Conservation (phyloP, 2,329 filamentous ascomycete genomes). For the Fusarium sp. region DNA sequence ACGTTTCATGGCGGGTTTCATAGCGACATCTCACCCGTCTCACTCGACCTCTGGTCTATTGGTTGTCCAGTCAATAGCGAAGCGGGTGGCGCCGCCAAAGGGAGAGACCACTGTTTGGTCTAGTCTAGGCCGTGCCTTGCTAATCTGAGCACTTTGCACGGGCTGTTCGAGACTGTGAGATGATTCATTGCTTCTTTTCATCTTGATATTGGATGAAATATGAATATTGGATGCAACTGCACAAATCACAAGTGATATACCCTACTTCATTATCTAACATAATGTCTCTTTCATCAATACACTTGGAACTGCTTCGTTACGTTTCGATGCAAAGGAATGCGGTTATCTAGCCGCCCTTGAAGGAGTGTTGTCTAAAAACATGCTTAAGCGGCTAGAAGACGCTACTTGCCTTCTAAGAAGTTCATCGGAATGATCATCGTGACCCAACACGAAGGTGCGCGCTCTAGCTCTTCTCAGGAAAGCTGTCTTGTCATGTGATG, state of each 20-base stretch:
- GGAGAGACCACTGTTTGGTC: background rate
- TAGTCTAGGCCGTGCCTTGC: background rate
- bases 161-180: background rate
- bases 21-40: background rate
- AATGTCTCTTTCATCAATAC: background rate
- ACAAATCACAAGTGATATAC: background rate
- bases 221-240: background rate
- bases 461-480: background rate
- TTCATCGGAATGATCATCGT: background rate
- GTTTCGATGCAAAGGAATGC: background rate
- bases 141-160: background rate
- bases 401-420: background rate
- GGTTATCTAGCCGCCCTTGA: background rate
- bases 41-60: background rate
- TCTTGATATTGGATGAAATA: background rate
- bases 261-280: background rate
- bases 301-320: background rate
- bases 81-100: conserved; percentile 18
- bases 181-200: background rate
- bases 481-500: background rate
- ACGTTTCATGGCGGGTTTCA: conserved; percentile 14
- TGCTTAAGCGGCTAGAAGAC: background rate
- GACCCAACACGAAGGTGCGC: background rate
- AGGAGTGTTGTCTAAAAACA: background rate
- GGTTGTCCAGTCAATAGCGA: background rate